Percentiles rank a stretch among this genome's conserved stretches.
Evolutionary conservation across 129 eudicot species (phyloP).

Genomic region (sunflower (Helianthus annuus)): DNA sequence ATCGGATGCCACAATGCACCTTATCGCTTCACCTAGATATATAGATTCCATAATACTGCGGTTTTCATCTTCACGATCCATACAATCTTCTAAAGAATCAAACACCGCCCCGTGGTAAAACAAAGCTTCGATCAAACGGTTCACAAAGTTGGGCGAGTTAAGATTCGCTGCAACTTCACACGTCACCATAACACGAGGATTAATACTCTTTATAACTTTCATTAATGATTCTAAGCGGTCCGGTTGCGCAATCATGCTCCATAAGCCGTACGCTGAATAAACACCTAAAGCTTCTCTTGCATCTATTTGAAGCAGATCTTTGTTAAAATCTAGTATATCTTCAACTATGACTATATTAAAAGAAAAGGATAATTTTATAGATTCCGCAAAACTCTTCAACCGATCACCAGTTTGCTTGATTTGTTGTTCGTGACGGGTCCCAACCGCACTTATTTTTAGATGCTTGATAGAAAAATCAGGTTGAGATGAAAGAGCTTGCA

Average conservation of each 20-base stretch:
- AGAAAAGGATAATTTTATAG: slow-evolving; percentile 31
- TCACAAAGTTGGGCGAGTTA: slow-evolving; percentile 53
- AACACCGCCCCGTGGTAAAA: slow-evolving; percentile 48
- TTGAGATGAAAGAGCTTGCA: slow-evolving; percentile 47
- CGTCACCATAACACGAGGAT: slow-evolving; percentile 53
- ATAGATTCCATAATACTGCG: slow-evolving; percentile 29
- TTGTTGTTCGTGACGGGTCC: slow-evolving; percentile 2
- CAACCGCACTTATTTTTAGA: slow-evolving; percentile 43
- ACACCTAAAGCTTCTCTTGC: slow-evolving; percentile 30
- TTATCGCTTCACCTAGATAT: slow-evolving; percentile 27
- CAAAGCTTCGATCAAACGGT: slow-evolving; percentile 59
- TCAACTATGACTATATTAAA: slow-evolving; percentile 33
- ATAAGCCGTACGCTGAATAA: slow-evolving; percentile 29
- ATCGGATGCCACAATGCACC: slow-evolving; percentile 42
- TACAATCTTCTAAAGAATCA: slow-evolving; percentile 49
- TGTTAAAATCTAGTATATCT: slow-evolving; percentile 29
- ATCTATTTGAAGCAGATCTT: slow-evolving; percentile 37
- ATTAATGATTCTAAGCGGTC: slow-evolving; percentile 40
- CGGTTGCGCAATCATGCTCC: slow-evolving; percentile 37
- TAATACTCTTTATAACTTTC: slow-evolving; percentile 38
- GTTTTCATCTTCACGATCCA: slow-evolving; percentile 32
- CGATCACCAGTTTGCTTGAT: slow-evolving; percentile 36
- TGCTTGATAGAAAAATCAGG: slow-evolving; percentile 21
- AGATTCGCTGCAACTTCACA: slow-evolving; percentile 46
- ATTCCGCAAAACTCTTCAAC: slow-evolving; percentile 35